Evolutionary conservation across 352 stramenopile species (phyloP).

Genomic region (Phytophthora multivora): DNA sequence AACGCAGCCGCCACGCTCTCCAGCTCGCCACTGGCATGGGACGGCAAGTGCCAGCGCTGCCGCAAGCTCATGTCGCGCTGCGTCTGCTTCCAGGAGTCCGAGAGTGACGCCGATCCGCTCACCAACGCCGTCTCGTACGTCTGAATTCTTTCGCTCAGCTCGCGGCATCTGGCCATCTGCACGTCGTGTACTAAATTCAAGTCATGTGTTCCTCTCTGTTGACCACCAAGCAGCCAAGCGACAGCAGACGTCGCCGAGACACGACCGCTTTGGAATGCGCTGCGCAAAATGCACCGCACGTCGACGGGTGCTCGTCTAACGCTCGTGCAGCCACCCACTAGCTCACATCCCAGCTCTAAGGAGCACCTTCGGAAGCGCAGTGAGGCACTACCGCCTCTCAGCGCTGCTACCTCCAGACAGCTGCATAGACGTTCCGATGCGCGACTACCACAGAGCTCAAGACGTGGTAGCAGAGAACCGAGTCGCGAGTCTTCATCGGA

Average conservation of each 20-base stretch:
- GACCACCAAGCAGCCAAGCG: slow-evolving; percentile 10
- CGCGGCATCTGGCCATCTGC: slow-evolving; percentile 3
- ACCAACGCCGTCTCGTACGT: slow-evolving; percentile 28
- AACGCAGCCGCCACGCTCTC: slow-evolving; percentile 1
- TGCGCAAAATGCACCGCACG: slow-evolving; percentile 46
- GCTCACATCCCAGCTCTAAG: neutral
- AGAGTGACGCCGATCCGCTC: slow-evolving; percentile 19
- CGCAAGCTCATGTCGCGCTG: slow-evolving; percentile 52
- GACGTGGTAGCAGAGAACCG: slow-evolving; percentile 20
- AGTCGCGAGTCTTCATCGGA: slow-evolving; percentile 18
- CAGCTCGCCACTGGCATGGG: slow-evolving; percentile 33
- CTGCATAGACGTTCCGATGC: slow-evolving; percentile 23
- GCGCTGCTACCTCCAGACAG: slow-evolving; percentile 17
- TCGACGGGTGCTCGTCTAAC: slow-evolving; percentile 7
- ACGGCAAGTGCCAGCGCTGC: slow-evolving; percentile 48
- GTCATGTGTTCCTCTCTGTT: slow-evolving; percentile 7
- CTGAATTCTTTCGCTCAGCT: neutral
- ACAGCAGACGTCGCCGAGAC: slow-evolving; percentile 23
- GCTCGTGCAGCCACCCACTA: slow-evolving; percentile 13
- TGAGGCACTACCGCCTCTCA: slow-evolving; percentile 29
- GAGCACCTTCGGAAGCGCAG: slow-evolving; percentile 24
- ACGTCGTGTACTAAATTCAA: neutral
- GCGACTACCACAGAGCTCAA: slow-evolving; percentile 5
- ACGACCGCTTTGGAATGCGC: slow-evolving; percentile 44
- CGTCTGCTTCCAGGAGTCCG: slow-evolving; percentile 37